These are phyloP conservation scores for Laguncularia racemosa DNA, from an alignment of 345 rosid species.

Conservation along the genomic window DNA sequence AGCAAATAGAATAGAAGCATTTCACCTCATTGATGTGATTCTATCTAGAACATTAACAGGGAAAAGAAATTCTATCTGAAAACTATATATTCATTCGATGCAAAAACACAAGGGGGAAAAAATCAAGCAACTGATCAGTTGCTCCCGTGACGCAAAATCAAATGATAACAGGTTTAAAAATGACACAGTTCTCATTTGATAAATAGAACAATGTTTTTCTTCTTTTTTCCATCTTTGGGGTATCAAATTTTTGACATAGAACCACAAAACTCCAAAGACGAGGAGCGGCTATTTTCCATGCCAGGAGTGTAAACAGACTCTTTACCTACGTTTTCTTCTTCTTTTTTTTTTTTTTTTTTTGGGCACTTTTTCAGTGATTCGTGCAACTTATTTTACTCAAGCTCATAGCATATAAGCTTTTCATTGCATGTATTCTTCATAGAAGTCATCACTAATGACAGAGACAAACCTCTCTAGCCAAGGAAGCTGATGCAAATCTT, in stretches of 20 bases:
- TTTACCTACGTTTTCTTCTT: slow-evolving; percentile 2
- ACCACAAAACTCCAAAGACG: slow-evolving; percentile 1
- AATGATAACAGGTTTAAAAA: too few species aligned
- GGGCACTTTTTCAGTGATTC: too few species aligned
- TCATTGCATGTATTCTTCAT: slow-evolving; percentile 75
- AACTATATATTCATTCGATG: too few species aligned
- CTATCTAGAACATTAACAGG: too few species aligned
- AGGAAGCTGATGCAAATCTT: slow-evolving; percentile 94
- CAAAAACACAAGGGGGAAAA: too few species aligned
- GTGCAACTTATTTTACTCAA: slow-evolving; percentile 2
- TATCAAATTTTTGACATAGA: not conserved
- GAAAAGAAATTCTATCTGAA: too few species aligned
- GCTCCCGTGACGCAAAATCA: too few species aligned
- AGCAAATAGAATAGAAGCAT: too few species aligned
- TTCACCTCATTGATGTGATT: too few species aligned
- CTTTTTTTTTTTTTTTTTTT: not conserved
- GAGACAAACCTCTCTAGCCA: slow-evolving; percentile 99
- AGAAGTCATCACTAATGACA: slow-evolving; percentile 87
- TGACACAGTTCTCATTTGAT: not conserved
- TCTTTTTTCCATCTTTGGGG: not conserved
- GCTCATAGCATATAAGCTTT: slow-evolving; percentile 2
- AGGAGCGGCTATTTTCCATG: slow-evolving; percentile 1
- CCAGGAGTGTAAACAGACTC: slow-evolving; percentile 6
- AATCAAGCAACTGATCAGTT: too few species aligned
- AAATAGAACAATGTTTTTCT: slow-evolving; percentile 1